A percentile compares a stretch with the other conserved stretches of the same genome.
phyloP scores from a whole-genome alignment of 768 basidiomycete genomes.

The Phanerochaete carnosa region DNA sequence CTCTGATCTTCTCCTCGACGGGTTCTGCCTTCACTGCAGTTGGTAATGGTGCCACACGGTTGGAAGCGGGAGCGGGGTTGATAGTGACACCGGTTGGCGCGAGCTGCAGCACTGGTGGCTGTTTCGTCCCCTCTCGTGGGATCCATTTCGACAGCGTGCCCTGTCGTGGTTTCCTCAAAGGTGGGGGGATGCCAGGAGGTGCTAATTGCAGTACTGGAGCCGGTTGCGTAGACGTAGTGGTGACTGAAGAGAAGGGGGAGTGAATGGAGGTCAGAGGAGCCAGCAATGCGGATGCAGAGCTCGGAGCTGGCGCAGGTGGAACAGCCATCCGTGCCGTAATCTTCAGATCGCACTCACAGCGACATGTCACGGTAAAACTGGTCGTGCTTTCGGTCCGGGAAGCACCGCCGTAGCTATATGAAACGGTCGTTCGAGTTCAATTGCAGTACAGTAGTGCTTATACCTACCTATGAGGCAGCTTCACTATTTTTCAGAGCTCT shows the following conservation, averaged over 20 bases:
- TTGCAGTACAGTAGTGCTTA: too few species aligned
- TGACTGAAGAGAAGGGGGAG: background rate
- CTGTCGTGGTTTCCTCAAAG: constrained; percentile 9
- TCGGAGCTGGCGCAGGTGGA: background rate
- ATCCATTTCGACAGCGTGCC: constrained; percentile 14
- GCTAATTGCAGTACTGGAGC: too few species aligned
- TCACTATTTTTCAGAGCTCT: constrained; percentile 7
- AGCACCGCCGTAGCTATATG: background rate
- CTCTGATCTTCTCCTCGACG: background rate
- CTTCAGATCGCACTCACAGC: background rate
- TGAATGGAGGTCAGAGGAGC: background rate
- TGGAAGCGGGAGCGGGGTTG: background rate
- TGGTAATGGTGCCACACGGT: background rate
- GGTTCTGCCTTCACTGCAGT: background rate
- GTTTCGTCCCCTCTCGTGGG: background rate
- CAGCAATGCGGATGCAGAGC: background rate
- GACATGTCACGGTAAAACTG: background rate
- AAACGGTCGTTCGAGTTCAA: background rate
- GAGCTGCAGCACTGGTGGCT: background rate
- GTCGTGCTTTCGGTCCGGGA: background rate
- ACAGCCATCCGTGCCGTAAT: background rate
- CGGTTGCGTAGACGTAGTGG: too few species aligned
- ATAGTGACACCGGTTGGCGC: background rate
- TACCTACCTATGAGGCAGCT: constrained; percentile 10
- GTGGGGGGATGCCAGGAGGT: background rate